phyloP scores from a whole-genome alignment of 176 grass and related monocot genomes.

The Calamus simplicifolius region DNA sequence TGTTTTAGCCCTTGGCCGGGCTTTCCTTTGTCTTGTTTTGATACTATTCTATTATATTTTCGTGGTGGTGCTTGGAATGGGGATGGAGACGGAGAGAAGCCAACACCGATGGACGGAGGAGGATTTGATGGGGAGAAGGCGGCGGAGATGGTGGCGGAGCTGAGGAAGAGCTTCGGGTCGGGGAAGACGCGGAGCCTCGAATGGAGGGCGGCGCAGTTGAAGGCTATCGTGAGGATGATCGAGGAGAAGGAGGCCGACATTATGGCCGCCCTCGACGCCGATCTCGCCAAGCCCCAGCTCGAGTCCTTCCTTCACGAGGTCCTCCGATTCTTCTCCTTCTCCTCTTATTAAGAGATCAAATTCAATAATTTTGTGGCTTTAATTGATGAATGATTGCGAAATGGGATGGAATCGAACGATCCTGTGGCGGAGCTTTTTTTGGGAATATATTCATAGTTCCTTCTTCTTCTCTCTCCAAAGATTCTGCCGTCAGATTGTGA shows the following conservation, averaged over 20 bases:
- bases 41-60: neutral
- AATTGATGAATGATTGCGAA: too few species aligned
- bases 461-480: too few species aligned
- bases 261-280: conserved; percentile 44
- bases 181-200: conserved; percentile 54
- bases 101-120: neutral
- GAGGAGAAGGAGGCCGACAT: conserved; percentile 73
- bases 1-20: too few species aligned
- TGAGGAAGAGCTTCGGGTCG: conserved; percentile 37
- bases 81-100: too few species aligned
- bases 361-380: too few species aligned
- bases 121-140: conserved; percentile 13
- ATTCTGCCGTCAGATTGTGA: too few species aligned
- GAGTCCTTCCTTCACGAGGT: conserved; percentile 86
- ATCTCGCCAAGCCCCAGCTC: conserved; percentile 71
- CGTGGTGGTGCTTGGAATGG: neutral
- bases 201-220: conserved; percentile 71
- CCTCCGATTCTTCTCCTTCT: neutral
- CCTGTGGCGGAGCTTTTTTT: too few species aligned
- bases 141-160: conserved; percentile 26
- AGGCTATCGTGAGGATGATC: conserved; percentile 37
- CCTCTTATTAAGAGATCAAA: neutral
- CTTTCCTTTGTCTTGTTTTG: conserved; percentile 1
- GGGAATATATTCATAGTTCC: too few species aligned
- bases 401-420: too few species aligned